phyloP scores from a whole-genome alignment of 164 flowering plant species.

The Stephania yunnanensis region DNA sequence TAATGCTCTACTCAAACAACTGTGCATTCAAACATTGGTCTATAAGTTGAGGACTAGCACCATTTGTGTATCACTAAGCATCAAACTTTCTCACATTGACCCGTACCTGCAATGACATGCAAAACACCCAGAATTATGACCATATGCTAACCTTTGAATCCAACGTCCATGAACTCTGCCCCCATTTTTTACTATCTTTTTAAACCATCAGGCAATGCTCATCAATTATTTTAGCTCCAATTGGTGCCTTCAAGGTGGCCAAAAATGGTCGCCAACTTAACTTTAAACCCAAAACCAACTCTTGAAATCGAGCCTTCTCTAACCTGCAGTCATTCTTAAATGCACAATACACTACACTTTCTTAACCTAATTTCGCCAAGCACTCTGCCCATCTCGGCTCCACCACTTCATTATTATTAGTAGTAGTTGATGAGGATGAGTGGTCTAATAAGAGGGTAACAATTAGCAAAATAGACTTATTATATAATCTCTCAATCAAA shows the following conservation, averaged over 20 bases:
- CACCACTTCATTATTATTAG: background rate
- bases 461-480: slow-evolving; percentile 14
- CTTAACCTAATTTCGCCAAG: slow-evolving; percentile 11
- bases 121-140: slow-evolving; percentile 47
- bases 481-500: slow-evolving; percentile 7
- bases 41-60: slow-evolving; percentile 36
- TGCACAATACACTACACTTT: slow-evolving; percentile 16
- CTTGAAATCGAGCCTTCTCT: slow-evolving; percentile 13
- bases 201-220: slow-evolving; percentile 15
- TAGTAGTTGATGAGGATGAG: background rate
- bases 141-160: slow-evolving; percentile 24
- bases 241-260: slow-evolving; percentile 5
- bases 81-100: slow-evolving; percentile 40
- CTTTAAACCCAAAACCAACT: slow-evolving; percentile 15
- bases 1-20: slow-evolving; percentile 31
- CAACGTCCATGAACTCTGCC: slow-evolving; percentile 18
- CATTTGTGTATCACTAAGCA: slow-evolving; percentile 34
- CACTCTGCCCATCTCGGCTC: slow-evolving; percentile 15
- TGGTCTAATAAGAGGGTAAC: slow-evolving; percentile 5
- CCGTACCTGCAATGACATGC: slow-evolving; percentile 50
- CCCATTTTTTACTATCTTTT: slow-evolving; percentile 12
- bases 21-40: slow-evolving; percentile 45
- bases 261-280: slow-evolving; percentile 16
- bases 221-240: background rate
- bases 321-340: slow-evolving; percentile 16